Conservation (phyloP, 2,329 filamentous ascomycete genomes). For the Cladosporium sp. region DNA sequence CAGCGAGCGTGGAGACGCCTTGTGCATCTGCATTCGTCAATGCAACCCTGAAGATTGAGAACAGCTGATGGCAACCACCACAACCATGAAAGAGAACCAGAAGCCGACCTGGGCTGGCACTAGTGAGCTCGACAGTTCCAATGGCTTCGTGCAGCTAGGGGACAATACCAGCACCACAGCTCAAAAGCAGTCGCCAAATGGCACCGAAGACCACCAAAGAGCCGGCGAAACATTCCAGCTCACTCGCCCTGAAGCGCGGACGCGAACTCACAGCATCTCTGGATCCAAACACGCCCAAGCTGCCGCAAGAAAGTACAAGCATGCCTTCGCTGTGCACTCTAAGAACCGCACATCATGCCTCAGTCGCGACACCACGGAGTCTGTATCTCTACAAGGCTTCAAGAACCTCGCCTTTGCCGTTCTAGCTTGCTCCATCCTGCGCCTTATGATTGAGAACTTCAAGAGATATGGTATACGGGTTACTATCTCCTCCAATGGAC, state of each 20-base stretch:
- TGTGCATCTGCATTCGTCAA: neutral
- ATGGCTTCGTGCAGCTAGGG: neutral
- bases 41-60: neutral
- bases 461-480: conserved; percentile 97
- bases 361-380: conserved; percentile 73
- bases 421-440: conserved; percentile 85
- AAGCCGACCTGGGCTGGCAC: conserved; percentile 7
- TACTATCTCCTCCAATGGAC: conserved; percentile 78
- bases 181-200: neutral
- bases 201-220: neutral
- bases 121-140: neutral
- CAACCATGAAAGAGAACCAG: conserved; percentile 16
- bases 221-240: neutral
- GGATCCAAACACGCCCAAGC: conserved; percentile 15
- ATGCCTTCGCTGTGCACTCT: conserved; percentile 85
- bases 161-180: neutral
- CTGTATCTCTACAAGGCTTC: conserved; percentile 61
- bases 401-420: conserved; percentile 95
- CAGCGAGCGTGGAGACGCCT: neutral
- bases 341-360: conserved; percentile 72
- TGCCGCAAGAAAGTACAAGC: conserved; percentile 71
- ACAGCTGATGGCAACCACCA: neutral
- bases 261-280: conserved; percentile 15
- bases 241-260: neutral
- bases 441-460: conserved; percentile 89